Evolutionary conservation across 2,329 filamentous ascomycete genomes (phyloP).

Genomic region (Cladophialophora psammophila): DNA sequence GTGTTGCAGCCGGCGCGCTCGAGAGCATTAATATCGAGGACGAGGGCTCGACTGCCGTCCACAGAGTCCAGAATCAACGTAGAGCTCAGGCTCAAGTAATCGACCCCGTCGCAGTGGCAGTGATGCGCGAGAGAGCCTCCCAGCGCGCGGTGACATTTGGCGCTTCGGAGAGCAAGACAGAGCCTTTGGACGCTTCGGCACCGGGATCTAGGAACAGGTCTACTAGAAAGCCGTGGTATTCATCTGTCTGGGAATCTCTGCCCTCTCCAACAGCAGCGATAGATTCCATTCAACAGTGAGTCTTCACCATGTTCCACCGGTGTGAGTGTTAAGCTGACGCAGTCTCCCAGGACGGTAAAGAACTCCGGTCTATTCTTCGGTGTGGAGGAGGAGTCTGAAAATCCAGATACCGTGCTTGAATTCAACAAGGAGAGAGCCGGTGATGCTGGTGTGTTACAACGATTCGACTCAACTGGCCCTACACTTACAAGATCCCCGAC

Average conservation of each 20-base stretch:
- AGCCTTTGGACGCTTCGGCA: not conserved
- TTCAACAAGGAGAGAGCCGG: constrained; percentile 1
- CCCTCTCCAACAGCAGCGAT: constrained; percentile 16
- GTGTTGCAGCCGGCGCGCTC: constrained; percentile 6
- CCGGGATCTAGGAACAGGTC: not conserved
- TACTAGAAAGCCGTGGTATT: constrained; percentile 21
- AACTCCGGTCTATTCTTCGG: constrained; percentile 23
- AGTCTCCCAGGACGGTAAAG: constrained; percentile 16
- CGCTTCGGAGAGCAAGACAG: not conserved
- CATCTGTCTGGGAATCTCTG: constrained; percentile 18
- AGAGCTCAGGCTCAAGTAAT: not conserved
- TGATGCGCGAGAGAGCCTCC: not conserved
- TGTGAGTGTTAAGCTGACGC: not conserved
- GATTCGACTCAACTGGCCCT: not conserved
- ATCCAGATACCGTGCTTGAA: constrained; percentile 13
- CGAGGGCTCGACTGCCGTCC: not conserved
- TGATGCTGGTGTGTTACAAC: not conserved
- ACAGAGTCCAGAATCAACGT: not conserved
- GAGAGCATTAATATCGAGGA: not conserved
- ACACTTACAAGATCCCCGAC: constrained; percentile 2
- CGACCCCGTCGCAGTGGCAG: not conserved
- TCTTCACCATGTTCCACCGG: not conserved
- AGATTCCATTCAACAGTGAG: constrained; percentile 21
- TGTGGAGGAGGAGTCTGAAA: constrained; percentile 13
- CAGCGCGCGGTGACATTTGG: not conserved